Conservation (phyloP, 192 early-diverging fungal genomes). For the Coemansia sp. region DNA sequence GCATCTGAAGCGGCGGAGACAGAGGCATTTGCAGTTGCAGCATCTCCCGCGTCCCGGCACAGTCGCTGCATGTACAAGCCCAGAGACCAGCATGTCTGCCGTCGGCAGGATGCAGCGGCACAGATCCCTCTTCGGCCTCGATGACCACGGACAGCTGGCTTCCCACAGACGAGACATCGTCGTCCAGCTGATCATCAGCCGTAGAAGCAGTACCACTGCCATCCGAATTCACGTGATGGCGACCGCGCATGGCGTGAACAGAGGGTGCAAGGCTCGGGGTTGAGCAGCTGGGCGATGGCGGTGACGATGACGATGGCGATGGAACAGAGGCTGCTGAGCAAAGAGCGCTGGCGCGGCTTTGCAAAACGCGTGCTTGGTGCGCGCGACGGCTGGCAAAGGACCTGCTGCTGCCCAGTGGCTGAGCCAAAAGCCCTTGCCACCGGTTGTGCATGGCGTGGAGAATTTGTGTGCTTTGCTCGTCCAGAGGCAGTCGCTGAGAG, state of each 20-base stretch:
- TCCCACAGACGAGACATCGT: not conserved
- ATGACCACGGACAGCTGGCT: not conserved
- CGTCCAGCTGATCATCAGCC: not conserved
- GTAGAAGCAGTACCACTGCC: not conserved
- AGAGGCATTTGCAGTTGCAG: not conserved
- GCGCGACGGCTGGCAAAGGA: constrained; percentile 13
- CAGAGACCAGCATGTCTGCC: not conserved
- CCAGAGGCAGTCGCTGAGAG: not conserved
- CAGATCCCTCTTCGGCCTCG: too few relatives aligned
- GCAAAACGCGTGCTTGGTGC: constrained; percentile 6
- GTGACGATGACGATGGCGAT: not conserved
- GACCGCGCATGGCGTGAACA: not conserved
- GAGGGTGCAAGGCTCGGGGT: not conserved
- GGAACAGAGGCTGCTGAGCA: not conserved
- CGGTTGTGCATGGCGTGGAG: constrained; percentile 30
- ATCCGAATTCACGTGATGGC: not conserved
- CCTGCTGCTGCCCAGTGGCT: constrained; percentile 29
- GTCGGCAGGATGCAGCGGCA: not conserved
- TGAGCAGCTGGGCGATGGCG: constrained; percentile 8
- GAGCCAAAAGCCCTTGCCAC: constrained; percentile 29
- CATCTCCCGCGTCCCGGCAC: not conserved
- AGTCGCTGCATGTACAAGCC: not conserved
- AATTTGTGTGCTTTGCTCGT: constrained; percentile 7
- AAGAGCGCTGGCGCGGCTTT: not conserved
- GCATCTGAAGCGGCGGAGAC: not conserved